These are phyloP conservation scores for Pythium apleroticum DNA, from an alignment of 352 stramenopile genomes.

Conservation along the genomic window DNA sequence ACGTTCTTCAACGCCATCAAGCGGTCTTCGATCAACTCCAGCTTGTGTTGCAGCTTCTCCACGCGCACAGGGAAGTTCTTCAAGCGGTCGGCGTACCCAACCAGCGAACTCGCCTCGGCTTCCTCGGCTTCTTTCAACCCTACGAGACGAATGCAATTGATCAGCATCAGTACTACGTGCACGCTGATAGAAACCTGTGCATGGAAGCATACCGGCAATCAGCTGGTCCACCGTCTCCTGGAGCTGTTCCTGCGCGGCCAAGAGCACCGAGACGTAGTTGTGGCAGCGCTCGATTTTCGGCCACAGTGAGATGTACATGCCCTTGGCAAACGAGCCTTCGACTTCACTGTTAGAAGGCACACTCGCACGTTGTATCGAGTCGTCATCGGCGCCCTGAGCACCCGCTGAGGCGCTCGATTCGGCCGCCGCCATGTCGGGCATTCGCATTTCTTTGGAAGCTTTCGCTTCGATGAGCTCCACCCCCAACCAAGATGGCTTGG, in stretches of 20 bases:
- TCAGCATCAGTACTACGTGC: too few species aligned
- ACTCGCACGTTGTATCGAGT: background rate
- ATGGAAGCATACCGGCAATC: constrained; percentile 40
- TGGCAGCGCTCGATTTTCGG: constrained; percentile 83
- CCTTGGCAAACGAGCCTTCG: constrained; percentile 53
- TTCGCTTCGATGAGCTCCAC: background rate
- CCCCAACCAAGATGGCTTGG: constrained; percentile 1
- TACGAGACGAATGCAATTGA: constrained; percentile 14
- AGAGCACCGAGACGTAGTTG: constrained; percentile 68
- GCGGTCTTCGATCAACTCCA: constrained; percentile 65
- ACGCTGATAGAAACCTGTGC: background rate
- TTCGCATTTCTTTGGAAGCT: background rate
- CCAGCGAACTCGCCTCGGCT: constrained; percentile 50
- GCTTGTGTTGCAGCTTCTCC: constrained; percentile 63
- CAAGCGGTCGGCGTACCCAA: constrained; percentile 73
- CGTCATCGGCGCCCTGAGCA: background rate
- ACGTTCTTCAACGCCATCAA: constrained; percentile 64
- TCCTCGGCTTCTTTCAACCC: constrained; percentile 64
- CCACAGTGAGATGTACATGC: constrained; percentile 82
- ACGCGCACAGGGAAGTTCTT: constrained; percentile 66
- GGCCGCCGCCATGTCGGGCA: background rate
- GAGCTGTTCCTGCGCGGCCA: constrained; percentile 70
- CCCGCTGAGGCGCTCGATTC: background rate
- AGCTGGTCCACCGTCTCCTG: constrained; percentile 67
- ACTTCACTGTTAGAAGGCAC: background rate